Evolutionary conservation across 768 basidiomycete species (phyloP), one percentile per base, ranked within the genome.

Genomic region (Naematelia aurantialba): DNA sequence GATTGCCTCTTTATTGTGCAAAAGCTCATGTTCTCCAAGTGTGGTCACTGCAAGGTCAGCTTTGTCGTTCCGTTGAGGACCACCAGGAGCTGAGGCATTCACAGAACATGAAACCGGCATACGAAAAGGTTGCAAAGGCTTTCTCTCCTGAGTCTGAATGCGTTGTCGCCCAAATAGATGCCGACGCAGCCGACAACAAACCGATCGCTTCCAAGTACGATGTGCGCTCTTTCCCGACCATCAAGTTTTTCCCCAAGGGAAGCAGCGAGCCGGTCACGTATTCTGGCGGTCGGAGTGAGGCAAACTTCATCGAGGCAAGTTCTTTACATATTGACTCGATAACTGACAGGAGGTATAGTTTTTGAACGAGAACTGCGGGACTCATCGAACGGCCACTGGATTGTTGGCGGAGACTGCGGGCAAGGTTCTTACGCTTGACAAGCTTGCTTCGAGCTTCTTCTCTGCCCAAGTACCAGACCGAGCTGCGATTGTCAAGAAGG

Each of bases 141-240:
- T 97, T 96, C 81, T 82, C 84, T 61, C 72, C 83, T 27, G 94
- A 97, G 77, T 79, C 81, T 55, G 82, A 88, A 71, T 92, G 90
- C 73, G 78, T 94, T 56, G 84, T 99, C 56, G 92, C 91, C 26
- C 91, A 94, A 77, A 79, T 97, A 60, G 86, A 98, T 77, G 91
- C 88, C 21, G 91, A 98, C 75, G 88, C 88, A 39, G 81, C 85
- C 61, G 81, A 81, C 75, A 94, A 96, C 81, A 82, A 83, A 66
- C 83, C 82, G 21, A 77, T 96, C 53, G 85, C 87, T 8, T 62
- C 74, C 34, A 83, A 84, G 73, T 92, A 92, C 70, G 88, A 81
- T 4, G 83, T 99, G 57, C 69, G 76, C 19, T 84, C 86, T 59
- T 99, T 85, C 85, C 96, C 96, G 0, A 98, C 93, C 19, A 85